Conservation (phyloP, 768 basidiomycete genomes). For the Boletus huronensis region DNA sequence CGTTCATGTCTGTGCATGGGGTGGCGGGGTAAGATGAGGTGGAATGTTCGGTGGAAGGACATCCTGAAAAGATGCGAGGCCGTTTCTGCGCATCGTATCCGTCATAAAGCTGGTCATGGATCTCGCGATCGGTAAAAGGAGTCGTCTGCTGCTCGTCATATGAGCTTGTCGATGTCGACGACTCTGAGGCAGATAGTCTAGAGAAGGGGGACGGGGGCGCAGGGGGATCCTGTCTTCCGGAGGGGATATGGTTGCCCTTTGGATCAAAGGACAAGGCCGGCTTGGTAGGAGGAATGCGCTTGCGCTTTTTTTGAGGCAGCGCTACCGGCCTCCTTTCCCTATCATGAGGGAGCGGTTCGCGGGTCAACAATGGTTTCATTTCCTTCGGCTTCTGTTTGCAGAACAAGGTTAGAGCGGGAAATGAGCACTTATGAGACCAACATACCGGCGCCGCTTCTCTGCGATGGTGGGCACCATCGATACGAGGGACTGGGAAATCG, state of each 20-base stretch:
- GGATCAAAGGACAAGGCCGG: conserved; percentile 22
- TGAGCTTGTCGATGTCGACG: conserved; percentile 5
- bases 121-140: conserved; percentile 8
- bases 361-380: conserved; percentile 19
- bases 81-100: conserved; percentile 16
- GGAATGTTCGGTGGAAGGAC: conserved; percentile 3
- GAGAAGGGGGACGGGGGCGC: conserved; percentile 3
- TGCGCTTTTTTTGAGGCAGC: conserved; percentile 25
- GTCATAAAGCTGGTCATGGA: conserved; percentile 2
- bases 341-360: conserved; percentile 20
- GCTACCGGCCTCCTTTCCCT: conserved; percentile 22
- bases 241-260: conserved; percentile 15
- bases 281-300: conserved; percentile 15
- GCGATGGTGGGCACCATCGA: conserved; percentile 14
- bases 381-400: conserved; percentile 21
- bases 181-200: conserved; percentile 9
- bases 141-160: conserved; percentile 10
- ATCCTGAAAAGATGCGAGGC: conserved; percentile 12
- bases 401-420: conserved; percentile 11
- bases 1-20: conserved; percentile 14
- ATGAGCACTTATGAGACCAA: conserved; percentile 10
- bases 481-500: conserved; percentile 11
- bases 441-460: conserved; percentile 20
- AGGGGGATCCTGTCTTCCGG: conserved; percentile 21
- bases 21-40: conserved; percentile 9